phyloP scores from a whole-genome alignment of 768 basidiomycete genomes.

The Exsudoporus frostii region DNA sequence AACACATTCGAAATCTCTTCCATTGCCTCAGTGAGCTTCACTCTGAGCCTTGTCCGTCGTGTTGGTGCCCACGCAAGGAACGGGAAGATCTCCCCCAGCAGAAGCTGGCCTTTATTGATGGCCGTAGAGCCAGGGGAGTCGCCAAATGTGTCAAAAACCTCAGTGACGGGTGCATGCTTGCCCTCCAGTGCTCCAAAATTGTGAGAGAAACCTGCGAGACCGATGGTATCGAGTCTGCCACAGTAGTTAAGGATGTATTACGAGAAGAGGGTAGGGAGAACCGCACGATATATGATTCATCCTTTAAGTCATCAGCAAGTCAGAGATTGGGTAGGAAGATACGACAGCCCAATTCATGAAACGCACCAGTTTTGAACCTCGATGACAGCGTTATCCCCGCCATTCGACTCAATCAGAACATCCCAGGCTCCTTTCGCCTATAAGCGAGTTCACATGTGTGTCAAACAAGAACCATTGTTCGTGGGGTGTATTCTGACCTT shows the following conservation, averaged over 20 bases:
- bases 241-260: neutral
- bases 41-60: slow-evolving; percentile 25
- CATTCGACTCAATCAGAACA: slow-evolving; percentile 14
- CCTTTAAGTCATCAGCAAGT: neutral
- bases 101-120: slow-evolving; percentile 29
- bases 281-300: neutral
- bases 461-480: neutral
- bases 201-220: slow-evolving; percentile 24
- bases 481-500: neutral
- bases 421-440: slow-evolving; percentile 22
- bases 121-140: slow-evolving; percentile 17
- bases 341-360: no score
- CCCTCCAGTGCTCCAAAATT: slow-evolving; percentile 54
- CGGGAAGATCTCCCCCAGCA: slow-evolving; percentile 40
- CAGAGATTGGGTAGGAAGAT: neutral
- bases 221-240: neutral
- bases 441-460: neutral
- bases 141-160: slow-evolving; percentile 38
- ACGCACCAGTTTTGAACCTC: slow-evolving; percentile 36
- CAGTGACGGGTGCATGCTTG: slow-evolving; percentile 38
- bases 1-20: slow-evolving; percentile 38
- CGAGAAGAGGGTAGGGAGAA: neutral
- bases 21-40: slow-evolving; percentile 35
- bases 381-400: slow-evolving; percentile 22
- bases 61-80: slow-evolving; percentile 37